Conservation (phyloP, 2,329 filamentous ascomycete genomes). For the Aspergillus proliferans region DNA sequence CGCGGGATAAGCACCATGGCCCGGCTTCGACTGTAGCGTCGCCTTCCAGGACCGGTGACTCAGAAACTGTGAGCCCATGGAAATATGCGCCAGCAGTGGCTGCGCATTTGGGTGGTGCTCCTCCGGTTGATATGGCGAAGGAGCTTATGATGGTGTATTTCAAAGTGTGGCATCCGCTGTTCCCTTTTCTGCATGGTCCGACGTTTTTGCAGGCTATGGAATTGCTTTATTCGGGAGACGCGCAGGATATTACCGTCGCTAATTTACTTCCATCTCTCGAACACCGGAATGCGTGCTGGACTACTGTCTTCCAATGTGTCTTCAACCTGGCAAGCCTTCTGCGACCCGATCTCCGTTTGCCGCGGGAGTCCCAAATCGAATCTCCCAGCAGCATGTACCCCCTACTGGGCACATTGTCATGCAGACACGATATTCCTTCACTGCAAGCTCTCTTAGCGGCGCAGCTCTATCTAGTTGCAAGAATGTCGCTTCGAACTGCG, state of each 20-base stretch:
- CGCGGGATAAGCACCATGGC: constrained; percentile 12
- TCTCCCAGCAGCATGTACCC: constrained; percentile 34
- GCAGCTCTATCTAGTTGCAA: constrained; percentile 45
- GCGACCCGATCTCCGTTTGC: constrained; percentile 27
- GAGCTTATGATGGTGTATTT: constrained; percentile 46
- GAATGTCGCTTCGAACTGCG: constrained; percentile 45
- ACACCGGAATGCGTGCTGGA: constrained; percentile 24
- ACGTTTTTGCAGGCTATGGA: constrained; percentile 44
- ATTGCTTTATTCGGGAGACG: constrained; percentile 30
- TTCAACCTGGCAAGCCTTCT: constrained; percentile 43
- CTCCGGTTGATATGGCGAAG: constrained; percentile 29
- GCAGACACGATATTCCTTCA: constrained; percentile 40
- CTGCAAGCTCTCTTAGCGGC: constrained; percentile 46
- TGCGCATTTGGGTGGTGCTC: constrained; percentile 20
- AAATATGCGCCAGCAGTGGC: constrained; percentile 22
- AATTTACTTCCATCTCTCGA: constrained; percentile 3
- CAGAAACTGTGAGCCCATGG: constrained; percentile 17
- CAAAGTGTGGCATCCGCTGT: constrained; percentile 47
- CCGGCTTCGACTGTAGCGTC: constrained; percentile 5
- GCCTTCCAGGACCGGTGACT: constrained; percentile 3
- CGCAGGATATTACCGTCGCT: background rate
- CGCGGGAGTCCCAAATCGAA: constrained; percentile 31
- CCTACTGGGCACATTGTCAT: constrained; percentile 33
- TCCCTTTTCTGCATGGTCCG: constrained; percentile 48
- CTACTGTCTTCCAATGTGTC: constrained; percentile 45